A percentile compares a stretch with the other conserved stretches of the same genome.
These are phyloP conservation scores for Xylaria grammica DNA, from an alignment of 495 filamentous ascomycete genomes.

Conservation along the genomic window DNA sequence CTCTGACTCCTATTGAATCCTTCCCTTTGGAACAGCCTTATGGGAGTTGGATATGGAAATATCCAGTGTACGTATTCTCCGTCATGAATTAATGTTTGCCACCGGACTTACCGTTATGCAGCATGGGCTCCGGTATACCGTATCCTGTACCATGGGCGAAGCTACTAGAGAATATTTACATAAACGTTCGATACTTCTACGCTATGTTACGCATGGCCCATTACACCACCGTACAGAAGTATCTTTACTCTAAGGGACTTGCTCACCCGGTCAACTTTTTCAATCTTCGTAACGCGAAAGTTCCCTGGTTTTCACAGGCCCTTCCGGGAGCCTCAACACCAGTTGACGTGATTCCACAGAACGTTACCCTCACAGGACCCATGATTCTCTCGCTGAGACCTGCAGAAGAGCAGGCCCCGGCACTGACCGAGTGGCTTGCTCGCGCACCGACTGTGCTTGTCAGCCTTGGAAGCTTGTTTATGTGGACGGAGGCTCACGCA, in stretches of 20 bases:
- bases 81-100: not conserved
- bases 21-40: slow-evolving; percentile 45
- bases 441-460: slow-evolving; percentile 53
- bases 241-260: slow-evolving; percentile 5
- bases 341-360: slow-evolving; percentile 47
- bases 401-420: slow-evolving; percentile 45
- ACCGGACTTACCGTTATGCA: slow-evolving; percentile 10
- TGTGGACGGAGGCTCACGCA: slow-evolving; percentile 37
- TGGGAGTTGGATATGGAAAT: slow-evolving; percentile 28
- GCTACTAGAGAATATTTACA: slow-evolving; percentile 49
- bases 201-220: slow-evolving; percentile 4
- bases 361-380: slow-evolving; percentile 52
- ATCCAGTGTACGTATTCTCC: slow-evolving; percentile 18
- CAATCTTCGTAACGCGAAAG: slow-evolving; percentile 15
- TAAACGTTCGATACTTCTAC: slow-evolving; percentile 25
- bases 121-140: slow-evolving; percentile 52
- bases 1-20: slow-evolving; percentile 43
- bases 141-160: slow-evolving; percentile 52
- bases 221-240: not conserved
- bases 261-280: not conserved
- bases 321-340: slow-evolving; percentile 40
- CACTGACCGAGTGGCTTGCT: slow-evolving; percentile 52
- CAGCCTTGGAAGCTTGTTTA: slow-evolving; percentile 53
- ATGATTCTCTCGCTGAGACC: slow-evolving; percentile 45
- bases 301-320: slow-evolving; percentile 33